A percentile compares a stretch with the other conserved stretches of the same genome.
phyloP scores from a whole-genome alignment of 169 alveolate species.

The Cryptosporidium baileyi region DNA sequence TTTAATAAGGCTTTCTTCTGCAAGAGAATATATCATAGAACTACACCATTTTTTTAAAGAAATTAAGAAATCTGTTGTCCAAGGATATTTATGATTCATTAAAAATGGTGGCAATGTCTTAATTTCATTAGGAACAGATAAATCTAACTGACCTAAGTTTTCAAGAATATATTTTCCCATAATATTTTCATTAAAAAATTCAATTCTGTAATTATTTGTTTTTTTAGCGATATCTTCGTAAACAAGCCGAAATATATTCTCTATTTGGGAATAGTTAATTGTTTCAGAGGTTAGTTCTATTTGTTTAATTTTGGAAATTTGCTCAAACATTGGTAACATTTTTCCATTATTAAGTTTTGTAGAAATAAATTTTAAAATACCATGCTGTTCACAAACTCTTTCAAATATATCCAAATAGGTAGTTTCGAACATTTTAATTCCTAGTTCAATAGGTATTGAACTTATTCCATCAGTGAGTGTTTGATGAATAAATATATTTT shows the following conservation, averaged over 20 bases:
- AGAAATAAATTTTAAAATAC: slow-evolving; percentile 19
- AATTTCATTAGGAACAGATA: not conserved
- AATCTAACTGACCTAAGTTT: not conserved
- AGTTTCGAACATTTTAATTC: slow-evolving; percentile 34
- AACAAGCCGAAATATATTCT: not conserved
- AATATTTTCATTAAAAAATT: slow-evolving; percentile 40
- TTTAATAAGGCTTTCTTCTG: not conserved
- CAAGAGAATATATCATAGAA: slow-evolving; percentile 28
- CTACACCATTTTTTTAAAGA: slow-evolving; percentile 26
- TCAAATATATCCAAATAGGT: slow-evolving; percentile 23
- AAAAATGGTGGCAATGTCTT: slow-evolving; percentile 11
- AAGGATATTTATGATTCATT: slow-evolving; percentile 34
- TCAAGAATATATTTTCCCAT: slow-evolving; percentile 22
- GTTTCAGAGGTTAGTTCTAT: slow-evolving; percentile 34
- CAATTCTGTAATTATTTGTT: not conserved
- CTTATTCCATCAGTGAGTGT: slow-evolving; percentile 42
- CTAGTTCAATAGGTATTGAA: slow-evolving; percentile 22
- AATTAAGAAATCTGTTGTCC: slow-evolving; percentile 14
- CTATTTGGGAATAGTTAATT: slow-evolving; percentile 19
- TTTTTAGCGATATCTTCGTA: not conserved
- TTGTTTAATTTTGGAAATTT: not conserved
- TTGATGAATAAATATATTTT: slow-evolving; percentile 48
- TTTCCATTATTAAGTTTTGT: not conserved
- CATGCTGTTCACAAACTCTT: slow-evolving; percentile 67
- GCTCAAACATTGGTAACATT: slow-evolving; percentile 8